phyloP scores from a whole-genome alignment of 2,329 filamentous ascomycete species.

The Diaporthe sp. region DNA sequence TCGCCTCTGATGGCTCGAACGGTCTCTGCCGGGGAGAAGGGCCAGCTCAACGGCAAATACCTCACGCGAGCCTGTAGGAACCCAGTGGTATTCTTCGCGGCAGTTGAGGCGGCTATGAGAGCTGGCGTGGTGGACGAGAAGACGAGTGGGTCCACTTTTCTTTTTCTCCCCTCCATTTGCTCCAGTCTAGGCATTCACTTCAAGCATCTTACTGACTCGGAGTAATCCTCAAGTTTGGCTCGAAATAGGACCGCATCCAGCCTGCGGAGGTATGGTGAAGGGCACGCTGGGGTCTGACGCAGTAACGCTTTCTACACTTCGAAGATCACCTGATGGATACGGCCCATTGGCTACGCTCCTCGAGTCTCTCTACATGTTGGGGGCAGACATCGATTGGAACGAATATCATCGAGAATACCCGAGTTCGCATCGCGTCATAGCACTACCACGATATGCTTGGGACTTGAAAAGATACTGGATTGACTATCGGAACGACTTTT shows the following conservation, averaged over 20 bases:
- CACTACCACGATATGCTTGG: background rate
- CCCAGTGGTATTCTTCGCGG: slow-evolving; percentile 5
- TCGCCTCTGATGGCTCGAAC: slow-evolving; percentile 75
- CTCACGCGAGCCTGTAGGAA: slow-evolving; percentile 8
- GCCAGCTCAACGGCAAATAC: slow-evolving; percentile 46
- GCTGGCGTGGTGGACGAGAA: slow-evolving; percentile 1
- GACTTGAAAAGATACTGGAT: slow-evolving; percentile 14
- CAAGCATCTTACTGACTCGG: background rate
- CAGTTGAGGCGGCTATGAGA: background rate
- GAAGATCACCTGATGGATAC: background rate
- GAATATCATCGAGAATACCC: slow-evolving; percentile 1
- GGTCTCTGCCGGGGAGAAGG: slow-evolving; percentile 56
- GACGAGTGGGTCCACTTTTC: background rate
- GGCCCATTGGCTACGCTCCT: background rate
- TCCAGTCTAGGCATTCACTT: too few species aligned
- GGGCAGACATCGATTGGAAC: background rate
- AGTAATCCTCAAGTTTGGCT: background rate
- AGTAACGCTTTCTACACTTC: background rate
- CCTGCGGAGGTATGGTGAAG: slow-evolving; percentile 2
- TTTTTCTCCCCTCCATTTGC: background rate
- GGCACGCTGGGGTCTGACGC: background rate
- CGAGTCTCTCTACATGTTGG: background rate
- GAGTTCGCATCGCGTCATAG: background rate
- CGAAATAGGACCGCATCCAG: background rate
- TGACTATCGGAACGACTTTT: slow-evolving; percentile 10